A percentile compares a stretch with the other conserved stretches of the same genome.
These are phyloP conservation scores for Pisolithus microcarpus DNA, from an alignment of 768 basidiomycete species.

Conservation along the genomic window DNA sequence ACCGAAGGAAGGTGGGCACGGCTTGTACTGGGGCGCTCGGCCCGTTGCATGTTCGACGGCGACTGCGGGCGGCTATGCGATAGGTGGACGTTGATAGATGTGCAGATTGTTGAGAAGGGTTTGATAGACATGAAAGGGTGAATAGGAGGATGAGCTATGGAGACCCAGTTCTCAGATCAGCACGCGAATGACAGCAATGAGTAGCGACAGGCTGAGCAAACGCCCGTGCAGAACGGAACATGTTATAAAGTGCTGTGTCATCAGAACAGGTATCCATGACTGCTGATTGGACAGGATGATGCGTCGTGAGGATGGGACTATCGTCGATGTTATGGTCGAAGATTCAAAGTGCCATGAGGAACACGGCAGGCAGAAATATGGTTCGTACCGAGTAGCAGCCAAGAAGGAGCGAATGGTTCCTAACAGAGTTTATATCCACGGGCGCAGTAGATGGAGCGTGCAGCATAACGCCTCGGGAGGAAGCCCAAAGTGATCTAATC, in stretches of 20 bases:
- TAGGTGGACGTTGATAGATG: not conserved
- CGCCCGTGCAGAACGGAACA: not conserved
- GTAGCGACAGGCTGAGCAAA: not conserved
- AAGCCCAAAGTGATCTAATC: not conserved
- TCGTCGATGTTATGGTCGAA: not conserved
- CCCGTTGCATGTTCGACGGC: too few relatives aligned
- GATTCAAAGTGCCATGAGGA: not conserved
- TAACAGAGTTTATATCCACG: conserved; percentile 24
- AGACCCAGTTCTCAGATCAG: not conserved
- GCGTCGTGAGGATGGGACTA: not conserved
- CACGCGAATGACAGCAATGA: not conserved
- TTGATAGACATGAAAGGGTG: not conserved
- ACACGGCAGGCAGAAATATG: not conserved
- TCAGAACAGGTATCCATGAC: not conserved
- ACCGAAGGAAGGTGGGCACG: too few relatives aligned
- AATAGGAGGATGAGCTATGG: not conserved
- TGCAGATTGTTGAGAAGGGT: not conserved
- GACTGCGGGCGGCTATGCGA: too few relatives aligned
- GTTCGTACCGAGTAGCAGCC: not conserved
- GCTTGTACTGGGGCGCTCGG: too few relatives aligned
- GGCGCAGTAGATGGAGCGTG: conserved; percentile 4
- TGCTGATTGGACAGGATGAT: not conserved
- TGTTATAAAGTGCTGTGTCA: not conserved
- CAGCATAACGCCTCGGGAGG: conserved; percentile 9
- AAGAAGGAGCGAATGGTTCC: not conserved